phyloP scores from a whole-genome alignment of 805 yeast species.

The Pichia deserticola region DNA sequence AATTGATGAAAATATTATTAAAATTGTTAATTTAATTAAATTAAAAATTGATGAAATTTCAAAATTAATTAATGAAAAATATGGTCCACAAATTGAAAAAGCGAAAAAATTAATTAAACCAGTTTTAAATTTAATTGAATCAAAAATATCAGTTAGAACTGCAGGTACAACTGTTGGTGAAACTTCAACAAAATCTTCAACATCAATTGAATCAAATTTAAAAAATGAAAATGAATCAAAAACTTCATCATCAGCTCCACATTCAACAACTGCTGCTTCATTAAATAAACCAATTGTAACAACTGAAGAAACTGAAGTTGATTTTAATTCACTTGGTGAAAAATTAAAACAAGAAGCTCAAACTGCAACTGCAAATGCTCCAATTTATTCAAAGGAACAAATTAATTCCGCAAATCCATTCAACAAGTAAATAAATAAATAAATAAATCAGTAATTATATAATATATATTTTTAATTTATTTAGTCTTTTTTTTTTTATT shows the following conservation, averaged over 20 bases:
- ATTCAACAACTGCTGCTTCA: slow-evolving; percentile 5
- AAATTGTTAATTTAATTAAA: slow-evolving; percentile 38
- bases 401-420: slow-evolving; percentile 7
- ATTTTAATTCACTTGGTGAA: slow-evolving; percentile 13
- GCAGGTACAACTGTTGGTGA: slow-evolving; percentile 55
- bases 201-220: not conserved
- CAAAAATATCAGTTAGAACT: slow-evolving; percentile 57
- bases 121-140: slow-evolving; percentile 49
- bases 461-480: not conserved
- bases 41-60: slow-evolving; percentile 41
- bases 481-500: not conserved
- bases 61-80: slow-evolving; percentile 32
- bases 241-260: slow-evolving; percentile 7
- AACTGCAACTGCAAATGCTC: slow-evolving; percentile 5
- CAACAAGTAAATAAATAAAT: not conserved
- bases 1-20: slow-evolving; percentile 58
- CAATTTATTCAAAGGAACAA: slow-evolving; percentile 10
- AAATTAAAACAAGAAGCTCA: slow-evolving; percentile 12
- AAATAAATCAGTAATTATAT: not conserved
- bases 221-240: not conserved
- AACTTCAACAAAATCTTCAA: not conserved
- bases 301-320: slow-evolving; percentile 9
- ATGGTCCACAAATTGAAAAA: slow-evolving; percentile 52
- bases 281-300: not conserved
- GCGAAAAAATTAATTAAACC: slow-evolving; percentile 60